Evolutionary conservation across 2,329 filamentous ascomycete species (phyloP).

Genomic region (Aureobasidium sp.): DNA sequence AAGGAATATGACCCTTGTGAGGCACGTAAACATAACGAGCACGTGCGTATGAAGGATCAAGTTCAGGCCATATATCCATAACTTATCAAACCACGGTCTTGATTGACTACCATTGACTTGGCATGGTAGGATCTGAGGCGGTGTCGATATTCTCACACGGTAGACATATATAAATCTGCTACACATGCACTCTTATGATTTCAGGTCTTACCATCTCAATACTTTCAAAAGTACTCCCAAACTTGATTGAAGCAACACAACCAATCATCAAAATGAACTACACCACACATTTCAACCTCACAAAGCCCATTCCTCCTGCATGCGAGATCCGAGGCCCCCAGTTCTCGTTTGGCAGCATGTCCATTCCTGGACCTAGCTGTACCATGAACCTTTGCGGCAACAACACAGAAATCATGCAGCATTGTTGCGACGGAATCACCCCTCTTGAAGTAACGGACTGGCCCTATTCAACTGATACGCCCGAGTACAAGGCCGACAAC

Average conservation of each 20-base stretch:
- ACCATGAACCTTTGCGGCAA: not conserved
- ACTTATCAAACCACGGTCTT: no score
- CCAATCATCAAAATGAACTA: not conserved
- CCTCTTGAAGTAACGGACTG: not conserved
- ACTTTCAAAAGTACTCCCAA: not conserved
- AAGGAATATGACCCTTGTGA: no score
- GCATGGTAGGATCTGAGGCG: no score
- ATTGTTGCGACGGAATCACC: not conserved
- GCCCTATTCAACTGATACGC: not conserved
- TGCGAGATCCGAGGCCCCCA: not conserved
- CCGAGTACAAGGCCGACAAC: not conserved
- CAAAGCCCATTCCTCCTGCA: not conserved
- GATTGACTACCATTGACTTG: no score
- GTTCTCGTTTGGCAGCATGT: not conserved
- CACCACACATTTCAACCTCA: not conserved
- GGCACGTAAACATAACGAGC: no score
- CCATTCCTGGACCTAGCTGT: not conserved
- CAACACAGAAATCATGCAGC: not conserved
- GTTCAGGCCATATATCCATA: no score
- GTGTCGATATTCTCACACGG: no score
- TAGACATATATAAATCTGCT: no score
- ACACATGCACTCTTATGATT: no score
- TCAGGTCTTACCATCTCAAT: not conserved
- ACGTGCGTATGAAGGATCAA: no score
- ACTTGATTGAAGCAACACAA: not conserved